Evolutionary conservation across 352 stramenopile species (phyloP).

Genomic region (Blastocystis sp.): DNA sequence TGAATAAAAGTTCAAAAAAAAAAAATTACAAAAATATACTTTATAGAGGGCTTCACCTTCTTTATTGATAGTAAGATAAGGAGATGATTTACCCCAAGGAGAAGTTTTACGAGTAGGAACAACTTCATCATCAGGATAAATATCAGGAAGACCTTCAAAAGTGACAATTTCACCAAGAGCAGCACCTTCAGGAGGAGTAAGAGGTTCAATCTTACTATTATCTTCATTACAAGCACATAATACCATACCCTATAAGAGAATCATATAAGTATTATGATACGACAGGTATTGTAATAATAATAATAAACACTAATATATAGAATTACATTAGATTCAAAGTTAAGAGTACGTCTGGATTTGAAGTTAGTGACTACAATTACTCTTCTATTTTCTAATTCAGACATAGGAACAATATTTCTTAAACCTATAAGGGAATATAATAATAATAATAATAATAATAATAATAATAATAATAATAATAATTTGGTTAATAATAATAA

Average conservation of each 20-base stretch:
- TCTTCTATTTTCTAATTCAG: constrained; percentile 74
- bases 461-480: too few relatives aligned
- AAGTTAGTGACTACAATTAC: constrained; percentile 88
- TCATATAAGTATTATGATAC: too few relatives aligned
- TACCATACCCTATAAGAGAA: constrained; percentile 73
- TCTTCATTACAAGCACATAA: constrained; percentile 67
- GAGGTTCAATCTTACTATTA: constrained; percentile 65
- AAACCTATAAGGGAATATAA: too few relatives aligned
- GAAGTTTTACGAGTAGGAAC: constrained; percentile 21
- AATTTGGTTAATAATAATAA: too few relatives aligned
- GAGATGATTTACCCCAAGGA: constrained; percentile 18
- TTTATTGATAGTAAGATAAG: too few relatives aligned
- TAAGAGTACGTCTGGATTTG: constrained; percentile 78
- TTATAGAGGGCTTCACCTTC: too few relatives aligned
- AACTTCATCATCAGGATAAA: constrained; percentile 17
- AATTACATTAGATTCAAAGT: constrained; percentile 82
- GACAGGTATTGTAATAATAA: too few relatives aligned
- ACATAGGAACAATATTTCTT: constrained; percentile 69
- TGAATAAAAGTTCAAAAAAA: too few relatives aligned
- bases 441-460: too few relatives aligned
- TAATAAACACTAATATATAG: too few relatives aligned
- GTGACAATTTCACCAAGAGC: constrained; percentile 70
- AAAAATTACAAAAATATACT: too few relatives aligned
- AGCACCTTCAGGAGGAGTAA: constrained; percentile 70
- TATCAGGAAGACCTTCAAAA: constrained; percentile 47